Evolutionary conservation across 495 filamentous ascomycete genomes (phyloP).

Genomic region (Xylaria palmicola): DNA sequence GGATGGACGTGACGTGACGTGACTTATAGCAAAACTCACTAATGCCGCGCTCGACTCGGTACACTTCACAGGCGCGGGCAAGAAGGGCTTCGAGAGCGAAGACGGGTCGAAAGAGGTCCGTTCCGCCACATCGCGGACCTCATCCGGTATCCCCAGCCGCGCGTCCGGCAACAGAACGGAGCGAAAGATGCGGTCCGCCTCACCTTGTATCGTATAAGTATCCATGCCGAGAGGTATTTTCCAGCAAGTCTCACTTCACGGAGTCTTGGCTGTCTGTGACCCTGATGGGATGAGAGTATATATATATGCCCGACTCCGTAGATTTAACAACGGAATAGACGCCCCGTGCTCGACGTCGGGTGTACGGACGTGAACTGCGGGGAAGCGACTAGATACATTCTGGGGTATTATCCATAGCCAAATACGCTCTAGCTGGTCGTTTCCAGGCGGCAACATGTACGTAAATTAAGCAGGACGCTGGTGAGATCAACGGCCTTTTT

Average conservation of each 20-base stretch:
- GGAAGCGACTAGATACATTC: no score
- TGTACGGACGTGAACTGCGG: no score
- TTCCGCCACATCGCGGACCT: slow-evolving; percentile 15
- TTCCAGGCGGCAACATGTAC: no score
- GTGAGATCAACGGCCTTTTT: not conserved
- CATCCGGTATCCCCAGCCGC: slow-evolving; percentile 21
- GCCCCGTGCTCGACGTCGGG: no score
- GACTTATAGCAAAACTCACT: not conserved
- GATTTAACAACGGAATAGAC: no score
- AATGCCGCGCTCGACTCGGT: slow-evolving; percentile 29
- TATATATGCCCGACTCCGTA: no score
- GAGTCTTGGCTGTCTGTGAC: no score
- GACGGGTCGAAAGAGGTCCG: slow-evolving; percentile 24
- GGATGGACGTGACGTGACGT: no score
- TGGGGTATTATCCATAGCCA: no score
- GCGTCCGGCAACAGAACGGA: slow-evolving; percentile 21
- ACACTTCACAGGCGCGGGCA: slow-evolving; percentile 30
- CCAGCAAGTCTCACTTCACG: not conserved
- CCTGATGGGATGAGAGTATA: no score
- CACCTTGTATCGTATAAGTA: slow-evolving; percentile 25
- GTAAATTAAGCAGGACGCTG: not conserved
- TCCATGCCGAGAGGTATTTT: not conserved
- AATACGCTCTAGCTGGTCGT: no score
- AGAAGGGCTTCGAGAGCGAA: slow-evolving; percentile 20
- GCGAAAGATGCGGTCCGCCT: slow-evolving; percentile 28